phyloP scores from a whole-genome alignment of 768 basidiomycete genomes.

The Podaxis pistillaris region DNA sequence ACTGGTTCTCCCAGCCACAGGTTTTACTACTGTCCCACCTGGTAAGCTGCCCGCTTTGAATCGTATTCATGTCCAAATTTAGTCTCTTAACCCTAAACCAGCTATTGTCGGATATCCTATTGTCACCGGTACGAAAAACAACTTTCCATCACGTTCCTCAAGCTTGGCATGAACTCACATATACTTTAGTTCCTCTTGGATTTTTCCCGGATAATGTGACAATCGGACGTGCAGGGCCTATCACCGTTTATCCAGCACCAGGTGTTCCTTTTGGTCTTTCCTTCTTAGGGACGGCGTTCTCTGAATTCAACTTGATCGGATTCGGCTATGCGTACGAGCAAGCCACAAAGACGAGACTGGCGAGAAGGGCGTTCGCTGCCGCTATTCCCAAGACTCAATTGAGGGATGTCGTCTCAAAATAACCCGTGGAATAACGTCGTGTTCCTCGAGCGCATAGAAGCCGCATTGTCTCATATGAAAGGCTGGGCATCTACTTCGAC shows the following conservation, averaged over 20 bases:
- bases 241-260: constrained; percentile 47
- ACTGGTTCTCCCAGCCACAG: constrained; percentile 45
- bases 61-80: constrained; percentile 14
- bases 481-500: neutral
- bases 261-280: constrained; percentile 62
- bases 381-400: constrained; percentile 58
- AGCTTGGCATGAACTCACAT: constrained; percentile 1
- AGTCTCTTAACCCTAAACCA: constrained; percentile 16
- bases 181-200: constrained; percentile 52
- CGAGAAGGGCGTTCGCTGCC: constrained; percentile 45
- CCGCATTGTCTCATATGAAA: neutral
- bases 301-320: constrained; percentile 54
- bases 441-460: neutral
- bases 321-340: constrained; percentile 69
- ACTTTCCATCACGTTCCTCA: neutral
- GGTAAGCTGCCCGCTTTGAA: constrained; percentile 22
- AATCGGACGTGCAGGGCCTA: constrained; percentile 36
- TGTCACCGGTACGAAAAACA: constrained; percentile 49
- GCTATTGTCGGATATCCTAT: constrained; percentile 69
- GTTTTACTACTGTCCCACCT: constrained; percentile 37
- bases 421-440: neutral
- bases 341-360: constrained; percentile 50
- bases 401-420: constrained; percentile 28
- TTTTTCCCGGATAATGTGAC: constrained; percentile 51
- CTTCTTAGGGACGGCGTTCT: constrained; percentile 61